Percentiles rank a stretch among this genome's conserved stretches.
These are phyloP conservation scores for Trichosporon sp. DNA, from an alignment of 1,284 basidiomycete genomes.

Conservation along the genomic window DNA sequence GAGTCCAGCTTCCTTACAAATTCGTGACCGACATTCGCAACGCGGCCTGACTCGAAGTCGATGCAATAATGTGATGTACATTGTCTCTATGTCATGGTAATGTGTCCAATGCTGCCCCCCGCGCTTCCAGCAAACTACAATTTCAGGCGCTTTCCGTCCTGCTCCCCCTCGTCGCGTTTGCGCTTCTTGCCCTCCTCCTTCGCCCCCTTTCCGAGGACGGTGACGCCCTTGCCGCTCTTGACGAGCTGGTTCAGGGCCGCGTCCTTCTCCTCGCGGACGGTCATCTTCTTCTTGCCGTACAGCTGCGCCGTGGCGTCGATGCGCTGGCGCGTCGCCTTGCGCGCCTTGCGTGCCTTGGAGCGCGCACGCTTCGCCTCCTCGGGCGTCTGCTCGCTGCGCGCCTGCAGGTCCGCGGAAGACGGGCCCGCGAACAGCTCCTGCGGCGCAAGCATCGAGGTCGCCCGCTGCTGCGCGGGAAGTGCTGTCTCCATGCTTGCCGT, in stretches of 20 bases:
- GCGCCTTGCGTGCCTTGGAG: conserved; percentile 73
- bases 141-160: conserved; percentile 51
- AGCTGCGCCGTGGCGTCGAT: conserved; percentile 71
- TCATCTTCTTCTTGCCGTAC: conserved; percentile 61
- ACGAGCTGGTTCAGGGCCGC: conserved; percentile 75
- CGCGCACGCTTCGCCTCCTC: conserved; percentile 75
- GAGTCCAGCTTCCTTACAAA: no score
- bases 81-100: conserved; percentile 18
- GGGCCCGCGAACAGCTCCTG: conserved; percentile 81
- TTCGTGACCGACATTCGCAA: no score
- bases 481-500: conserved; percentile 87
- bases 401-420: conserved; percentile 62
- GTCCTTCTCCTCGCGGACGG: conserved; percentile 76
- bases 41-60: background rate
- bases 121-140: conserved; percentile 30
- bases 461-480: conserved; percentile 76
- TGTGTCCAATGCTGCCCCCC: background rate
- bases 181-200: conserved; percentile 55
- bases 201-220: conserved; percentile 74
- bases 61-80: conserved; percentile 17
- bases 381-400: conserved; percentile 80
- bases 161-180: conserved; percentile 38
- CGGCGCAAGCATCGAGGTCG: conserved; percentile 82
- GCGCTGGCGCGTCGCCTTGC: conserved; percentile 70
- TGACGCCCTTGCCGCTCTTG: conserved; percentile 77